Base-by-base conservation (phyloP, 306 rosid species). In the Pterocarpus macrocarpus region DNA sequence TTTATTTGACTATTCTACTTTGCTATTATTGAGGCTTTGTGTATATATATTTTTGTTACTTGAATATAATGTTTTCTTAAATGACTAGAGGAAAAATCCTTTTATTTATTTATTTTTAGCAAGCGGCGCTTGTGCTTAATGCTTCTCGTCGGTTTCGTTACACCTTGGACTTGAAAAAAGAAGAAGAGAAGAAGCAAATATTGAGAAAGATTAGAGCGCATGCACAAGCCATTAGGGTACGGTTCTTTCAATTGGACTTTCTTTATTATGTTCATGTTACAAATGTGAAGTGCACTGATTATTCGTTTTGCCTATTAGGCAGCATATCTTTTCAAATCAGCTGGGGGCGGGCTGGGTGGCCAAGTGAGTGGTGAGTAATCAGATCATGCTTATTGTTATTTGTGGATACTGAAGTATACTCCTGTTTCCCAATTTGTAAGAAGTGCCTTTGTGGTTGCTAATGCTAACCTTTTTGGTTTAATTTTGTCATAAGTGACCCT, bases 71-170 rank as follows among this genome's bases (percentile, higher is more conserved):
- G 17, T 55, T 55, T 44, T 13, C 64, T 55, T 67, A 6, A 67
- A 39, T 56, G 28, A 67, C 13, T 41, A 32, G 4, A 13, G 33
- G 22, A 22, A 50, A 78, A 70, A 69, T 49, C 47, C 57, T 63
- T 66, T 49, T 33, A 5, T 77, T 53, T 56, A 5, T 55, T 55
- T n/a, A 55, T 75, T 70, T 50, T 67, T 69, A 96, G 99, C 97
- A 94, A 96, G 99, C 99, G 2, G 98, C 99, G 0, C 97, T 96
- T 65, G 99, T 96, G 84, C 91, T 96, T 55, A 96, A 96, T 84
- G 99, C 99, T 85, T 96, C 98, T 80, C 99, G 99, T 70, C 94
- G 99, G 83, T 96, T 96, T 84, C 99, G 98, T 22, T 96, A 96
- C 88, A 96, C 99, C 34, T 83, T 96, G 89, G 99, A 94, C 91